These are phyloP conservation scores for Excoecaria agallocha DNA, from an alignment of 345 rosid species.

Conservation along the genomic window DNA sequence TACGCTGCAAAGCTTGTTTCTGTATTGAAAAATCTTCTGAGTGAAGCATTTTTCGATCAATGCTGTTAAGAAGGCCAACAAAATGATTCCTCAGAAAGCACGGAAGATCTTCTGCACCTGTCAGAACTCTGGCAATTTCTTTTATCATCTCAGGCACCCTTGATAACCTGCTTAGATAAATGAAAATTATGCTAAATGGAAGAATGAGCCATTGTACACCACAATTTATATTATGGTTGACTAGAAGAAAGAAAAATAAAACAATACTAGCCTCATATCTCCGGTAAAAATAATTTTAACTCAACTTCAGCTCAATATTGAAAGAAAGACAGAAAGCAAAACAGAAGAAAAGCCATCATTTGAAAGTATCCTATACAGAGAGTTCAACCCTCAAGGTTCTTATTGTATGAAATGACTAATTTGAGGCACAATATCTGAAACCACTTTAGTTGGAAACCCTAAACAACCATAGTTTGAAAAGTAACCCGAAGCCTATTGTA, in stretches of 20 bases:
- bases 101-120: slow-evolving; percentile 75
- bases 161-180: slow-evolving; percentile 57
- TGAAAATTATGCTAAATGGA: background rate
- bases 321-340: background rate
- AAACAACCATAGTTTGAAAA: background rate
- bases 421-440: slow-evolving; percentile 1
- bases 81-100: slow-evolving; percentile 88
- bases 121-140: slow-evolving; percentile 74
- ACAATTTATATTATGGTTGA: background rate
- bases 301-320: background rate
- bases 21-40: slow-evolving; percentile 66
- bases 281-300: background rate
- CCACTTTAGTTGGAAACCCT: background rate
- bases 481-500: background rate
- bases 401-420: background rate
- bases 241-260: background rate
- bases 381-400: background rate
- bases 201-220: slow-evolving; percentile 6
- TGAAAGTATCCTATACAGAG: background rate
- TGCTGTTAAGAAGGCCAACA: slow-evolving; percentile 92
- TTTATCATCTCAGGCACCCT: slow-evolving; percentile 75
- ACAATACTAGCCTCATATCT: background rate
- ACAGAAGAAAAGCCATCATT: background rate
- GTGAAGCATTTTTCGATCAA: slow-evolving; percentile 90
- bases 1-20: slow-evolving; percentile 87